phyloP scores from a whole-genome alignment of 163 green algal species.

The Trebouxia gelatinosa region DNA sequence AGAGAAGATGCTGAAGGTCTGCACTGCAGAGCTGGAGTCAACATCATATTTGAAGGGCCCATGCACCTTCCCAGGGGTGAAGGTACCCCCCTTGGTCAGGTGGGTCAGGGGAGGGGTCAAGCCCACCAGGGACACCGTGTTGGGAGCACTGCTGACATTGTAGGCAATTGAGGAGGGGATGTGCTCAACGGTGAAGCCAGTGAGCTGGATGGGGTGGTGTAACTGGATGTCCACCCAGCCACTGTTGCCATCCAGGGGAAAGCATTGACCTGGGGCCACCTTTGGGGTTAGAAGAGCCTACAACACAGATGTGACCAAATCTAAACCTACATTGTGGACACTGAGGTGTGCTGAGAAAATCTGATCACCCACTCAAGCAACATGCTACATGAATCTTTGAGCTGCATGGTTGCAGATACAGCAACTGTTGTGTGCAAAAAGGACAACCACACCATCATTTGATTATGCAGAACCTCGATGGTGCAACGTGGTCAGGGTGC shows the following conservation, averaged over 20 bases:
- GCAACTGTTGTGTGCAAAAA: no score
- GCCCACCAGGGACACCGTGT: conserved; percentile 33
- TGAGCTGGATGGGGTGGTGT: conserved; percentile 31
- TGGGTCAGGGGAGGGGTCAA: conserved; percentile 10
- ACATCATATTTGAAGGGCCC: conserved; percentile 25
- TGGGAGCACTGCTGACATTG: conserved; percentile 44
- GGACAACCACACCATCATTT: no score
- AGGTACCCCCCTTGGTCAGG: conserved; percentile 9
- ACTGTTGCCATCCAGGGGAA: conserved; percentile 44
- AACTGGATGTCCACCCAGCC: conserved; percentile 52
- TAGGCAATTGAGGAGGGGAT: conserved; percentile 43
- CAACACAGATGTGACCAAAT: background rate
- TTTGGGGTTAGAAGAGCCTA: background rate
- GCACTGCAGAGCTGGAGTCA: conserved; percentile 19
- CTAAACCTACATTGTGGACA: no score
- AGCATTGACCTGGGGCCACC: conserved; percentile 38
- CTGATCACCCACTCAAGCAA: no score
- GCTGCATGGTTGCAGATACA: no score
- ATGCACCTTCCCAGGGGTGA: background rate
- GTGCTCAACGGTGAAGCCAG: conserved; percentile 52
- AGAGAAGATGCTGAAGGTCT: conserved; percentile 28
- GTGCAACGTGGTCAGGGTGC: background rate
- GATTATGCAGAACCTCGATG: no score
- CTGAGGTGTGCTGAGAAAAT: no score
- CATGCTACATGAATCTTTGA: no score